Base-by-base conservation (phyloP, 2,329 filamentous ascomycete genomes). In the Botrytis elliptica region DNA sequence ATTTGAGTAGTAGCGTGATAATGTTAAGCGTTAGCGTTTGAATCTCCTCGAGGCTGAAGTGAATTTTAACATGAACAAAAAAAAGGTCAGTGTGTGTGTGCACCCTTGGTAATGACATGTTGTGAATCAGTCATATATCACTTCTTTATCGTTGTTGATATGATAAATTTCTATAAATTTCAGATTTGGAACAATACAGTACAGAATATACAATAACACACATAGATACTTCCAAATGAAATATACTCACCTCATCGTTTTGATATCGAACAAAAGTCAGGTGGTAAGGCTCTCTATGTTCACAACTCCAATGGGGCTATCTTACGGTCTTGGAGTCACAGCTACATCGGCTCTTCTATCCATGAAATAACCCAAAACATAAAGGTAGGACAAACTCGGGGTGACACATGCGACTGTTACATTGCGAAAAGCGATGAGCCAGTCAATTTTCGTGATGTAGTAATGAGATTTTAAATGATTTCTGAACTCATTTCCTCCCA, bases 321-420 rank as follows among this genome's bases (percentile, higher is more conserved):
- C 44, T 38, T 38, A 33, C 29, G 36, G 33, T 5, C n/a, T 52
- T 55, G 46, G 33, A 68, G 65, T 29, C 22, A 68, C 25, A 57
- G 49, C 49, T 57, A 42, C 36, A 42, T 57, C 36, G 38, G 25
- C 25, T 68, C 16, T 40, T 68, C 5, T 42, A 68, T 10, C 36
- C n/a, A 40, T 40, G 18, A 68, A 8, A 68, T 55, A 55, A 55
- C 36, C 46, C 46, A 40, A 68, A 57, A 68, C 36, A 57, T 57
- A 6, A 14, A 42, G 36, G 36, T 57, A 7, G 16, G 49, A 57
- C 65, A 68, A 68, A 40, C 12, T 42, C 65, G 36, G 65, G 18
- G 49, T 68, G 36, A 69, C 66, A 68, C 66, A 69, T 69, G 55
- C 66, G 49, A 57, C 20, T 29, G 49, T 69, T 69, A 33, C 66